Percentiles rank a stretch among this genome's conserved stretches.
phyloP scores from a whole-genome alignment of 2,329 filamentous ascomycete species.

The Cytospora piceicola region DNA sequence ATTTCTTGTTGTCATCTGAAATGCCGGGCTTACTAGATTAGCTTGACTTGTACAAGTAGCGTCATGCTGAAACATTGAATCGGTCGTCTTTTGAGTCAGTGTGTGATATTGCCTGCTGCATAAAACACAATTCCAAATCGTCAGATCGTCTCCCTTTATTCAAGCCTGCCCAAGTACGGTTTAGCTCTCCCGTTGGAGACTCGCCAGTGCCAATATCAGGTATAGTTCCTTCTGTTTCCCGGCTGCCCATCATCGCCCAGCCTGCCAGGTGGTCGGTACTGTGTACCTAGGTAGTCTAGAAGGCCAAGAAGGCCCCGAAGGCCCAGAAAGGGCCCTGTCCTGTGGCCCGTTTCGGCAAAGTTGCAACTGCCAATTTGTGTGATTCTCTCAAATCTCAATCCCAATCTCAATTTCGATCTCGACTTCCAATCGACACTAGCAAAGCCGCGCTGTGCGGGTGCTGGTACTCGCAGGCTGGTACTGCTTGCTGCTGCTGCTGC shows the following conservation, averaged over 20 bases:
- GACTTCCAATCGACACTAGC: not conserved
- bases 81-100: too few relatives aligned
- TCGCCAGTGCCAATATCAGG: not conserved
- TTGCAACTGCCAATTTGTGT: not conserved
- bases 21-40: not conserved
- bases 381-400: not conserved
- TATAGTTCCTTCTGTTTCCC: not conserved
- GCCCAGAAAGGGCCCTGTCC: not conserved
- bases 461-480: not conserved
- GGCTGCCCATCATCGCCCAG: too few relatives aligned
- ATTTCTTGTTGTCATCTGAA: not conserved
- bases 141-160: too few relatives aligned
- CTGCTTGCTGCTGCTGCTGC: not conserved
- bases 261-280: too few relatives aligned
- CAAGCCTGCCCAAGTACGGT: not conserved
- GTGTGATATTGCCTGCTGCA: too few relatives aligned
- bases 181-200: not conserved
- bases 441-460: constrained; percentile 3
- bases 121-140: too few relatives aligned
- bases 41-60: not conserved
- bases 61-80: not conserved
- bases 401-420: not conserved
- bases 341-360: not conserved
- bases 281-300: too few relatives aligned
- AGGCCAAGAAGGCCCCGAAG: too few relatives aligned